Percentiles rank a stretch among this genome's conserved stretches.
These are phyloP conservation scores for Cylindrodendrum hubeiense DNA, from an alignment of 2,329 filamentous ascomycete species.

Conservation along the genomic window DNA sequence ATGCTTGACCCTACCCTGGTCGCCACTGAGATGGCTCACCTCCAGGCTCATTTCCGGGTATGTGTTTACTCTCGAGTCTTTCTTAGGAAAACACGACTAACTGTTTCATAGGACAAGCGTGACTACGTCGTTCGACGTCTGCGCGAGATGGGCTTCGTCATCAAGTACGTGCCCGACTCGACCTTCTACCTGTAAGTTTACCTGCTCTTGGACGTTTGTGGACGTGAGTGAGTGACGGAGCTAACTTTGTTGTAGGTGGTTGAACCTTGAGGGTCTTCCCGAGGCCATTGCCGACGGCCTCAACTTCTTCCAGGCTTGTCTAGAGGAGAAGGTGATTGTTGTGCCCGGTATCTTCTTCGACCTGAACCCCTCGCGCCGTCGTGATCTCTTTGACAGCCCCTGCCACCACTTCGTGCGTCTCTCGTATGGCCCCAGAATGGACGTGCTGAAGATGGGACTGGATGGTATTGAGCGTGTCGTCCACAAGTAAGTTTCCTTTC, in stretches of 20 bases:
- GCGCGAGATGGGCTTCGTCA: slow-evolving; percentile 86
- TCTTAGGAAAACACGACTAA: slow-evolving; percentile 31
- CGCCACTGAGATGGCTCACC: slow-evolving; percentile 85
- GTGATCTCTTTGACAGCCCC: slow-evolving; percentile 93
- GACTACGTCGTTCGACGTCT: slow-evolving; percentile 89
- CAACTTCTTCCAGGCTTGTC: slow-evolving; percentile 96
- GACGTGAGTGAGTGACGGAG: neutral
- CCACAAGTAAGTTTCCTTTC: slow-evolving; percentile 67
- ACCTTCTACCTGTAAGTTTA: slow-evolving; percentile 88
- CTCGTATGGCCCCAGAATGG: slow-evolving; percentile 87
- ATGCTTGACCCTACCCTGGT: slow-evolving; percentile 93
- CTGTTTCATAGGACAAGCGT: slow-evolving; percentile 76
- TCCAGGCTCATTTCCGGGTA: slow-evolving; percentile 87
- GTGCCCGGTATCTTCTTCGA: slow-evolving; percentile 99
- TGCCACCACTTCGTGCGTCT: slow-evolving; percentile 93
- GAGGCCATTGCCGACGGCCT: slow-evolving; percentile 90
- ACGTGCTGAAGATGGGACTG: slow-evolving; percentile 80
- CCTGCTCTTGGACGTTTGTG: neutral
- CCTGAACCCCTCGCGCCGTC: slow-evolving; percentile 87
- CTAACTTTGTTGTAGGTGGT: slow-evolving; percentile 54
- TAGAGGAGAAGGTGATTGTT: slow-evolving; percentile 95
- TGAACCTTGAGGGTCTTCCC: slow-evolving; percentile 76
- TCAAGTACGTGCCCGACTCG: slow-evolving; percentile 86
- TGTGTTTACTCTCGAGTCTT: slow-evolving; percentile 31
- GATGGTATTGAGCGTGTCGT: slow-evolving; percentile 89